Base-by-base conservation (phyloP, 2,329 filamentous ascomycete genomes). In the Pseudogymnoascus sp. region DNA sequence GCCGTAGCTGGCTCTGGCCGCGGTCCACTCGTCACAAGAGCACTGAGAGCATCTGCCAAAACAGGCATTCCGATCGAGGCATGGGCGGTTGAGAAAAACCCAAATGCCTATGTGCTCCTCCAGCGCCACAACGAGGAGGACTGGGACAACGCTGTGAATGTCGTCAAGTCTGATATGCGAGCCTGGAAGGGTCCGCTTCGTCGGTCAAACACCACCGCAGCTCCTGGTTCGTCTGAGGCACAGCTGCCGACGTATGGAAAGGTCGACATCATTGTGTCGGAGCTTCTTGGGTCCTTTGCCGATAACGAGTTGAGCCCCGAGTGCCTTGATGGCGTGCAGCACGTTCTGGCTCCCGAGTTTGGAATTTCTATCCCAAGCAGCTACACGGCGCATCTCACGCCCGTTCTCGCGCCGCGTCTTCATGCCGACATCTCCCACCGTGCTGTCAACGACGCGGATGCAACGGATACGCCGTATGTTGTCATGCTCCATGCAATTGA, bases 281-380 rank as follows among this genome's bases (percentile, higher is more conserved):
- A 99, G 75, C 84, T 99, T 0, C 84, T 99, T 0, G 94, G 92
- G 38, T 97, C 92, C 1, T 99, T 97, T 72, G 94, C 88, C 23
- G 94, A 99, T 76, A 99, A 99, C 72, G 94, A 99, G 76, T 84
- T 99, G 8, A 96, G 91, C 0, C 94, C 94, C 0, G 94, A 99
- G 77, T 99, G 94, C 71, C 82, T 99, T 10, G 94, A 99, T 73
- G 94, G 94, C 50, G 92, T 97, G 60, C 93, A 97, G 73, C 88
- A 93, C 70, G 89, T 97, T 47, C 78, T 99, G n/a, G 79, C 84
- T 10, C 79, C 88, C 0, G 81, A 82, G 0, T 84, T 93, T 70
- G 95, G 94, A 37, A 93, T 99, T 69, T 97, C 91, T 1, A 97
- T 99, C 67, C 94, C 94, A 1, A 84, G 87, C 67, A 94, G 90